A percentile compares a stretch with the other conserved stretches of the same genome.
Evolutionary conservation across 305 asterid species (phyloP).

Genomic region (Fraxinus greggii): DNA sequence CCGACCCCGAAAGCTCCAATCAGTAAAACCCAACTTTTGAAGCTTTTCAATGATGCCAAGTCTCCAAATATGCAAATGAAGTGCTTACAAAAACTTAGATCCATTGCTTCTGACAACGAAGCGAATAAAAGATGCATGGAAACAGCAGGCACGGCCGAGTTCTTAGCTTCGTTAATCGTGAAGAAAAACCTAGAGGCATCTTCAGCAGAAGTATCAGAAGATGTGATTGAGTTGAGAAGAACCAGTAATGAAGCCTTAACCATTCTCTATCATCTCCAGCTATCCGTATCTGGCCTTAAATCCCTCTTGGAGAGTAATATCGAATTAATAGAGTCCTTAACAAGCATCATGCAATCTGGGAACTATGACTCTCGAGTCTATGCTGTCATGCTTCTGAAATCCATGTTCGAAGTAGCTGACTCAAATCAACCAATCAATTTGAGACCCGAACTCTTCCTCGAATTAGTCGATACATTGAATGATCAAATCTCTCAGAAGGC

Average conservation of each 20-base stretch:
- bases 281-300: constrained; percentile 51
- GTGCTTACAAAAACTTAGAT: constrained; percentile 44
- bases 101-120: constrained; percentile 51
- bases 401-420: constrained; percentile 46
- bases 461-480: constrained; percentile 35
- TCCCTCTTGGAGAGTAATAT: constrained; percentile 29
- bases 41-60: constrained; percentile 48
- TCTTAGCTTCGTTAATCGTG: constrained; percentile 46
- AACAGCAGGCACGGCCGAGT: constrained; percentile 42
- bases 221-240: constrained; percentile 13
- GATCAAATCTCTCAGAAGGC: constrained; percentile 54
- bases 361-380: constrained; percentile 63
- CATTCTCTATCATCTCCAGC: constrained; percentile 48
- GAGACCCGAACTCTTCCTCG: constrained; percentile 36
- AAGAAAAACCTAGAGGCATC: constrained; percentile 11
- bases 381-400: constrained; percentile 46
- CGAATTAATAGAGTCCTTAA: constrained; percentile 45
- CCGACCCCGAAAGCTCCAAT: constrained; percentile 56
- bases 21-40: constrained; percentile 44
- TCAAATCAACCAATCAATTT: constrained; percentile 30
- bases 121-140: constrained; percentile 64
- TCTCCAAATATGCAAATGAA: constrained; percentile 37
- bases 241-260: constrained; percentile 51
- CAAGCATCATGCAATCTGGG: constrained; percentile 45
- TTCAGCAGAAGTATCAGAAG: constrained; percentile 11